These are phyloP conservation scores for Lactifluus rugatus DNA, from an alignment of 768 basidiomycete genomes.

Conservation along the genomic window DNA sequence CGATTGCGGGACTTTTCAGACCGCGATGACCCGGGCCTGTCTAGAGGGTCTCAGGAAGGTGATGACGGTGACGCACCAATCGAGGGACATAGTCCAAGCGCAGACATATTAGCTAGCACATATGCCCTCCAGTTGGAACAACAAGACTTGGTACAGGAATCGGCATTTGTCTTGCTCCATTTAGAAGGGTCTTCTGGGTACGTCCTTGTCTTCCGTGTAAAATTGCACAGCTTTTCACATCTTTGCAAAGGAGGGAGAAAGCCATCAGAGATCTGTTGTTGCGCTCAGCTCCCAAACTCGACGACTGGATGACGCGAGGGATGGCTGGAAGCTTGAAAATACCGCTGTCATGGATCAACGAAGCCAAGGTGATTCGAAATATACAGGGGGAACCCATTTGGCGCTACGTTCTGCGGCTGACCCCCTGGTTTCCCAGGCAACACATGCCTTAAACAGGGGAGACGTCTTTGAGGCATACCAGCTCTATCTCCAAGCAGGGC, in stretches of 20 bases:
- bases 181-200: conserved; percentile 77
- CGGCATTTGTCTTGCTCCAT: conserved; percentile 83
- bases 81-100: conserved; percentile 75
- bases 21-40: conserved; percentile 41
- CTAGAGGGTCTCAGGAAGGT: conserved; percentile 29
- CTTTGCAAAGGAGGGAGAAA: conserved; percentile 54
- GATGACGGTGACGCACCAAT: conserved; percentile 37
- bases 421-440: conserved; percentile 40
- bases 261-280: conserved; percentile 74
- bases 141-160: conserved; percentile 72
- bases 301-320: conserved; percentile 66
- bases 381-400: neutral
- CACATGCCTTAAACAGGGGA: conserved; percentile 50
- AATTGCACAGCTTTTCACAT: neutral
- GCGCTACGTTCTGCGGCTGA: neutral
- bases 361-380: conserved; percentile 59
- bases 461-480: conserved; percentile 68
- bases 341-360: conserved; percentile 80
- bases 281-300: conserved; percentile 53
- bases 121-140: conserved; percentile 86
- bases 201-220: conserved; percentile 24
- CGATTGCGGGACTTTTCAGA: conserved; percentile 83
- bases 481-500: conserved; percentile 58
- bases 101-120: conserved; percentile 70
- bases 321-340: conserved; percentile 69